Evolutionary conservation across 805 yeast genomes (phyloP).

Genomic region (Kodamaea neixiangensis): DNA sequence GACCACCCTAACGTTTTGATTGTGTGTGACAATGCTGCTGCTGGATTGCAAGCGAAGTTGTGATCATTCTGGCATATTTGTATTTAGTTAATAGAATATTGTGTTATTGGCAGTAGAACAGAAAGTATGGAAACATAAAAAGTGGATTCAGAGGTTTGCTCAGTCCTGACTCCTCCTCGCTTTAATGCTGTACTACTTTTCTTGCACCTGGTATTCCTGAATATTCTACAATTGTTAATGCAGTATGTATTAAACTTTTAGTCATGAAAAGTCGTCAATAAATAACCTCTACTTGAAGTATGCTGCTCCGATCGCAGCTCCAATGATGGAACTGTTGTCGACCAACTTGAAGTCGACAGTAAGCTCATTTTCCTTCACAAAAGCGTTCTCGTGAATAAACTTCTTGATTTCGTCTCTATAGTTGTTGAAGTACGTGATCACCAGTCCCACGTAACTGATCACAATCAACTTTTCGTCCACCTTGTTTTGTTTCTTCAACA

Average conservation of each 20-base stretch:
- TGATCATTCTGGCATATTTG: constrained; percentile 10
- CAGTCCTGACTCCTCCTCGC: too few relatives aligned
- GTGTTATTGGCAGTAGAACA: too few relatives aligned
- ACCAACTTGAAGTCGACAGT: constrained; percentile 40
- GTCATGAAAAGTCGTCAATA: constrained; percentile 4
- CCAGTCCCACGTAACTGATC: constrained; percentile 55
- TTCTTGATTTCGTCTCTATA: constrained; percentile 34
- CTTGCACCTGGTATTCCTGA: too few relatives aligned
- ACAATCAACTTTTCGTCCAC: constrained; percentile 15
- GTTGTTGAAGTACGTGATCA: constrained; percentile 43
- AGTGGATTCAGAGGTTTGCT: too few relatives aligned
- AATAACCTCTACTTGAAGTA: constrained; percentile 12
- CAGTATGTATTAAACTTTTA: constrained; percentile 3
- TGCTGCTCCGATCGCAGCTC: constrained; percentile 58
- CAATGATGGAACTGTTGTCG: constrained; percentile 50
- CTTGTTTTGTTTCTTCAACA: constrained; percentile 25
- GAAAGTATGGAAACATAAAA: too few relatives aligned
- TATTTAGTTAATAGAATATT: not conserved
- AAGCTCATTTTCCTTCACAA: constrained; percentile 26
- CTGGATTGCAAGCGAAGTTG: constrained; percentile 37
- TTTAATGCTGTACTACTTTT: too few relatives aligned
- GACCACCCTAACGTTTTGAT: constrained; percentile 46
- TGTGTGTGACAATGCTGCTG: constrained; percentile 52
- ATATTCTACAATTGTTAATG: not conserved
- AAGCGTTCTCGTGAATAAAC: constrained; percentile 26